Conservation (phyloP, 768 basidiomycete species). For the Amanita phalloides region DNA sequence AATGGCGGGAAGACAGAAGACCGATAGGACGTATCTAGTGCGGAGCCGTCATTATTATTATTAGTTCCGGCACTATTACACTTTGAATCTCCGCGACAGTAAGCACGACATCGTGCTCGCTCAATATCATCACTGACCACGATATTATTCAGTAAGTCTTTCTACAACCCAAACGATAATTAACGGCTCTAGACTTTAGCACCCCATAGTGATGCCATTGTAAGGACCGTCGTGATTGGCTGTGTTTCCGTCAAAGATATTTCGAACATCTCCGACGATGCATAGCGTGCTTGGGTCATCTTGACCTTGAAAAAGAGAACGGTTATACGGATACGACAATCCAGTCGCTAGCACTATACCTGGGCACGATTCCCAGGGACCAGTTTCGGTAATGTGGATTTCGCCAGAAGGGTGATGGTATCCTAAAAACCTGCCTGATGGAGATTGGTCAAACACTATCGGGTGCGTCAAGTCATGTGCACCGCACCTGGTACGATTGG, state of each 20-base stretch:
- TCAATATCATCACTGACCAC: too few species aligned
- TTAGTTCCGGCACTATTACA: too few species aligned
- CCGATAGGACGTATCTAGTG: too few species aligned
- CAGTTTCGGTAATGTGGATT: conserved; percentile 37
- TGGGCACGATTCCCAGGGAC: conserved; percentile 45
- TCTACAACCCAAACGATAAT: too few species aligned
- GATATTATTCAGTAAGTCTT: too few species aligned
- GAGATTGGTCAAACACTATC: conserved; percentile 2
- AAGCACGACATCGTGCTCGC: too few species aligned
- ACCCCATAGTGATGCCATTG: neutral
- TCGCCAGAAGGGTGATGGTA: conserved; percentile 39
- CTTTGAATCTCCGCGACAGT: too few species aligned
- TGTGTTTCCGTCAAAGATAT: conserved; percentile 31
- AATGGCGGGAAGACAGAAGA: too few species aligned
- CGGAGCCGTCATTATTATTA: too few species aligned
- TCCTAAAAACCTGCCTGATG: conserved; percentile 23
- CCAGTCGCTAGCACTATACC: conserved; percentile 19
- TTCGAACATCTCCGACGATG: conserved; percentile 33
- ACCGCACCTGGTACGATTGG: conserved; percentile 28
- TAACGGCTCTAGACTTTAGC: neutral
- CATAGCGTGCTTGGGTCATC: neutral
- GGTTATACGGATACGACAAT: neutral
- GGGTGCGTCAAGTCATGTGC: neutral
- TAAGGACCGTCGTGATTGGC: conserved; percentile 35
- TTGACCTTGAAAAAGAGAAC: neutral